Percentiles rank a stretch among this genome's conserved stretches.
These are phyloP conservation scores for Globisporangium rhizosaccharum DNA, from an alignment of 352 stramenopile species.

Conservation along the genomic window DNA sequence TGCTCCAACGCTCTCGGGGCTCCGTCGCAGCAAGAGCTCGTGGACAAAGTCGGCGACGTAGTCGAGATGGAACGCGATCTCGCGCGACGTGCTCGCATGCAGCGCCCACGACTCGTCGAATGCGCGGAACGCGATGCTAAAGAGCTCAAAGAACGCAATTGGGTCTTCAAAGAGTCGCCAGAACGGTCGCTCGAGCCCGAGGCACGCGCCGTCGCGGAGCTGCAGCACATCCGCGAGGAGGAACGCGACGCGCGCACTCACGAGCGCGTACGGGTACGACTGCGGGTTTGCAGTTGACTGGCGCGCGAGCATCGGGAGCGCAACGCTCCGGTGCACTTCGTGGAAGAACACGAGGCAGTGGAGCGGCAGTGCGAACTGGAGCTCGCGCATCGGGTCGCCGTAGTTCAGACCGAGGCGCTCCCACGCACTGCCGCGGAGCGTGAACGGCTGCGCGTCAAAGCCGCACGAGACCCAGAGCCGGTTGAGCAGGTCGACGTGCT, in stretches of 20 bases:
- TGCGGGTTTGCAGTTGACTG: slow-evolving; percentile 34
- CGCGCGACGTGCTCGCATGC: slow-evolving; percentile 30
- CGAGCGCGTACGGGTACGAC: slow-evolving; percentile 58
- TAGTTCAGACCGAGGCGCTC: slow-evolving; percentile 56
- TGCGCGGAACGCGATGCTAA: slow-evolving; percentile 61
- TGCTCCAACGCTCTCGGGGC: slow-evolving; percentile 47
- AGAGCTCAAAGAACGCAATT: slow-evolving; percentile 79
- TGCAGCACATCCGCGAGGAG: slow-evolving; percentile 67
- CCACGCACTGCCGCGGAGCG: slow-evolving; percentile 40
- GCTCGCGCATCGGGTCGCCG: slow-evolving; percentile 60
- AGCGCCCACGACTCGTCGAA: slow-evolving; percentile 71
- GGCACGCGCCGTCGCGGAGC: slow-evolving; percentile 62
- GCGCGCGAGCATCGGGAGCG: slow-evolving; percentile 63
- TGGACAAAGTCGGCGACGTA: slow-evolving; percentile 66
- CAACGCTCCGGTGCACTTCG: slow-evolving; percentile 57
- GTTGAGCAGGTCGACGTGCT: slow-evolving; percentile 65
- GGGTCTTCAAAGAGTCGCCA: slow-evolving; percentile 85
- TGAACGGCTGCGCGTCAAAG: slow-evolving; percentile 54
- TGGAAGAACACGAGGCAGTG: slow-evolving; percentile 84
- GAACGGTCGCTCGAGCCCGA: slow-evolving; percentile 72
- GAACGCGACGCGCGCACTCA: slow-evolving; percentile 47
- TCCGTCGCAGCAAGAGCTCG: slow-evolving; percentile 65
- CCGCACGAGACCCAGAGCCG: slow-evolving; percentile 65
- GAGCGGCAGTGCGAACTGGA: slow-evolving; percentile 65
- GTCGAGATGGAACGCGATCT: slow-evolving; percentile 63